Percentiles rank a stretch among this genome's conserved stretches.
phyloP scores from a whole-genome alignment of 495 filamentous ascomycete species.

The Xylaria grammica region DNA sequence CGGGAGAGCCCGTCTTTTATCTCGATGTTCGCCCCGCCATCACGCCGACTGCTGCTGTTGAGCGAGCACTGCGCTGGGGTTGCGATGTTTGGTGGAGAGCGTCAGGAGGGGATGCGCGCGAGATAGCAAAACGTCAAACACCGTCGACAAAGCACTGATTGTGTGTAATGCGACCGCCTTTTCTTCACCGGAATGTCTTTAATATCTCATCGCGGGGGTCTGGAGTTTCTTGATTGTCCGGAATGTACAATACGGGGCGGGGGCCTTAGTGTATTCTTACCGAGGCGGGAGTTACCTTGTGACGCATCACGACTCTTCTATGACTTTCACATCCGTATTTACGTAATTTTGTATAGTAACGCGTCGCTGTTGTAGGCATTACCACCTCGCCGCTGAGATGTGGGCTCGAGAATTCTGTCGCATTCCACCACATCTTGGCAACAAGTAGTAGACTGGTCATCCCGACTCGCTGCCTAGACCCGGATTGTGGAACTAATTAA shows the following conservation, averaged over 20 bases:
- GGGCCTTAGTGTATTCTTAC: conserved; percentile 15
- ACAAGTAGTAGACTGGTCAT: background rate
- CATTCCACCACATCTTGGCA: background rate
- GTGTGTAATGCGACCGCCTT: background rate
- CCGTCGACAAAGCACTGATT: background rate
- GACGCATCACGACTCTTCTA: conserved; percentile 31
- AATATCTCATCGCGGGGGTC: conserved; percentile 21
- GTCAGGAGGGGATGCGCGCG: conserved; percentile 69
- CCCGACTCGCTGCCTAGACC: background rate
- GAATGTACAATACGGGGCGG: conserved; percentile 22
- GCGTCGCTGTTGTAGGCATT: background rate
- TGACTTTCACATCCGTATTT: background rate
- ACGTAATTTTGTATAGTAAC: conserved; percentile 18
- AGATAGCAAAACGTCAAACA: conserved; percentile 23
- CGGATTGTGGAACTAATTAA: too few relatives aligned
- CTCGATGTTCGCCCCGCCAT: conserved; percentile 94
- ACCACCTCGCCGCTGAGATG: background rate
- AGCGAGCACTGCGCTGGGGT: conserved; percentile 87
- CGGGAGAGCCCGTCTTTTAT: conserved; percentile 93
- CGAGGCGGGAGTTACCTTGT: conserved; percentile 14
- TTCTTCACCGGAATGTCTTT: background rate
- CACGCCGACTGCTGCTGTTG: conserved; percentile 81
- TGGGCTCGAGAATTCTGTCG: background rate
- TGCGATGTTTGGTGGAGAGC: conserved; percentile 93
- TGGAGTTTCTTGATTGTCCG: conserved; percentile 28